phyloP scores from a whole-genome alignment of 164 flowering plant species.

The Amborella trichopoda region DNA sequence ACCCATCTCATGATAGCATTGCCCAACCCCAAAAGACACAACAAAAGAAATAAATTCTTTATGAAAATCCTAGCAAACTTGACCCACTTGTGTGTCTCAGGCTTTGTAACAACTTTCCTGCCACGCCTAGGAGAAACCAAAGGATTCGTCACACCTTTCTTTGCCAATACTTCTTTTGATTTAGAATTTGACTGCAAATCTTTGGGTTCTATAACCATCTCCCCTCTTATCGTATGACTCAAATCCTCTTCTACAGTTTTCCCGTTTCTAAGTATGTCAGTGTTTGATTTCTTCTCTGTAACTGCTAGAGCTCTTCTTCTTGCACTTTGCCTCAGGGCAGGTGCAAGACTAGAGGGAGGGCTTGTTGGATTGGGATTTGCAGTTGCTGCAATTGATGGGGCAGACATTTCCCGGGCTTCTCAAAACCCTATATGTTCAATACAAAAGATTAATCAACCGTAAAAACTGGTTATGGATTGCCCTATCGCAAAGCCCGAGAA shows the following conservation, averaged over 20 bases:
- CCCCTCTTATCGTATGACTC: constrained; percentile 42
- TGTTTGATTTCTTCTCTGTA: constrained; percentile 15
- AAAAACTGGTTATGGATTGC: too few species aligned
- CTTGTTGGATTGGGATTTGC: constrained; percentile 36
- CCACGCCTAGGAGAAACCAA: constrained; percentile 30
- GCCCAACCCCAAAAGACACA: constrained; percentile 30
- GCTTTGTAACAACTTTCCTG: constrained; percentile 14
- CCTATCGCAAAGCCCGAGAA: too few species aligned
- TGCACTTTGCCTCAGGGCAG: constrained; percentile 2
- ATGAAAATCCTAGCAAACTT: constrained; percentile 41
- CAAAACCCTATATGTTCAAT: too few species aligned
- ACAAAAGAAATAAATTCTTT: constrained; percentile 43
- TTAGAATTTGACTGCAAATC: too few species aligned
- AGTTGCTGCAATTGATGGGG: constrained; percentile 63
- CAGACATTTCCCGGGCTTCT: constrained; percentile 33
- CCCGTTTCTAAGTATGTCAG: constrained; percentile 6
- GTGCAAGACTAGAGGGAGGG: constrained; percentile 21
- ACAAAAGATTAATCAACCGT: too few species aligned
- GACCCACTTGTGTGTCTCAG: constrained; percentile 42
- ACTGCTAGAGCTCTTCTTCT: constrained; percentile 10
- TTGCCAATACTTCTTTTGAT: too few species aligned
- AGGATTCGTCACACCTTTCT: constrained; percentile 14
- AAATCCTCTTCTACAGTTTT: constrained; percentile 26
- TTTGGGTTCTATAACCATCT: constrained; percentile 28
- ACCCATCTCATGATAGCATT: constrained; percentile 35